Evolutionary conservation across 2,329 filamentous ascomycete species (phyloP).

Genomic region (Apiospora phragmitis): DNA sequence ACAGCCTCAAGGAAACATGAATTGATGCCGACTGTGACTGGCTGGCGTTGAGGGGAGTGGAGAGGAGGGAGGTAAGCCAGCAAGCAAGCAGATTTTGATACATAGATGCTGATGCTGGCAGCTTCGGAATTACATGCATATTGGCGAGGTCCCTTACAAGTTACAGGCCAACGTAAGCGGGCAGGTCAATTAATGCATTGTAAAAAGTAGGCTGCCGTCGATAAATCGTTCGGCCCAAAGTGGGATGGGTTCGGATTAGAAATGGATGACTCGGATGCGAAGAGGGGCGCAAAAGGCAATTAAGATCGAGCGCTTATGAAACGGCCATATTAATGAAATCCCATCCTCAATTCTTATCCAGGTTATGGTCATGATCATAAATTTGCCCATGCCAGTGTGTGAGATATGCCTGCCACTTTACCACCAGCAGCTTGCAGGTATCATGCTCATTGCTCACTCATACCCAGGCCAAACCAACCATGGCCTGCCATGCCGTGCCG

Average conservation of each 20-base stretch:
- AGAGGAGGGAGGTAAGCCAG: neutral
- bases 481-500: neutral
- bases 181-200: neutral
- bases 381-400: neutral
- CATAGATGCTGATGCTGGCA: neutral
- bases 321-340: neutral
- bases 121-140: neutral
- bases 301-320: constrained; percentile 2
- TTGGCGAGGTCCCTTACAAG: neutral
- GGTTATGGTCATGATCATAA: neutral
- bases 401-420: neutral
- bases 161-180: neutral
- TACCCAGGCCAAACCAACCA: neutral
- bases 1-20: constrained; percentile 1
- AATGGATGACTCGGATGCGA: neutral
- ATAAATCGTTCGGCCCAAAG: neutral
- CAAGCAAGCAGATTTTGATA: neutral
- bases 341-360: neutral
- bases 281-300: neutral
- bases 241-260: neutral
- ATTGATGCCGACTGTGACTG: neutral
- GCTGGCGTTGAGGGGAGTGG: neutral
- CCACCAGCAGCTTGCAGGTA: neutral
- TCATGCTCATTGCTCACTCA: neutral
- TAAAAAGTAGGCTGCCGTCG: neutral